Base-by-base conservation (phyloP, 2,329 filamentous ascomycete species). In the Cadophora luteo-olivacea region DNA sequence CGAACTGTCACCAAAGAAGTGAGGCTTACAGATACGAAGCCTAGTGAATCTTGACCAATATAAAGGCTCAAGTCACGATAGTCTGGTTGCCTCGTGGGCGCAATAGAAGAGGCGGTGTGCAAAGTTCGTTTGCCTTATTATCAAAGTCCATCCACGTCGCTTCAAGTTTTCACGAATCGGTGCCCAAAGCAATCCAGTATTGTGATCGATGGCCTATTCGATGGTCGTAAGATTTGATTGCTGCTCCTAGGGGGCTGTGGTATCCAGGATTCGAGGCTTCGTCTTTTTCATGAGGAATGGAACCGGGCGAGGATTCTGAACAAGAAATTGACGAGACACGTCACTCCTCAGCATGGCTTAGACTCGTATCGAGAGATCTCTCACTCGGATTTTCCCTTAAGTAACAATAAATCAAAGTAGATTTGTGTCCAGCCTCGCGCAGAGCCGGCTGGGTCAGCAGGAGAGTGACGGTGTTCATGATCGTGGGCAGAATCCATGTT, bases 31-130 rank as follows among this genome's bases (percentile, higher is more conserved):
- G 29, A 55, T 8, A 55, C n/a, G 1, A 29, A 33, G 29, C 16
- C 29, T 55, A 33, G 52, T 3, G 12, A 3, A 55, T 9, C 4
- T 33, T 5, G 29, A n/a, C 52, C 52, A 55, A 55, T 55, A 55
- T 55, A 4, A 25, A 55, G 14, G 25, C 29, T 55, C 29, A 33
- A 55, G 12, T 52, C 16, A 24, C 51, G 6, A 22, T 54, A 29
- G 52, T 55, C 25, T 55, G 52, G 25, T 55, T 55, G 52, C 52
- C 52, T 55, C 52, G 25, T 33, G 25, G 52, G n/a, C 19, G n/a
- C n/a, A 19, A 19, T 45, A 5, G 6, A 22, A 33, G 16, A 19
- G 52, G 52, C 52, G 52, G 52, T 55, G 52, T 19, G 52, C 52
- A 32, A 55, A 55, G 9, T 19, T 7, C 16, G 9, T 33, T 55